Evolutionary conservation across 768 basidiomycete species (phyloP).

Genomic region (Porpolomopsis calyptriformis): DNA sequence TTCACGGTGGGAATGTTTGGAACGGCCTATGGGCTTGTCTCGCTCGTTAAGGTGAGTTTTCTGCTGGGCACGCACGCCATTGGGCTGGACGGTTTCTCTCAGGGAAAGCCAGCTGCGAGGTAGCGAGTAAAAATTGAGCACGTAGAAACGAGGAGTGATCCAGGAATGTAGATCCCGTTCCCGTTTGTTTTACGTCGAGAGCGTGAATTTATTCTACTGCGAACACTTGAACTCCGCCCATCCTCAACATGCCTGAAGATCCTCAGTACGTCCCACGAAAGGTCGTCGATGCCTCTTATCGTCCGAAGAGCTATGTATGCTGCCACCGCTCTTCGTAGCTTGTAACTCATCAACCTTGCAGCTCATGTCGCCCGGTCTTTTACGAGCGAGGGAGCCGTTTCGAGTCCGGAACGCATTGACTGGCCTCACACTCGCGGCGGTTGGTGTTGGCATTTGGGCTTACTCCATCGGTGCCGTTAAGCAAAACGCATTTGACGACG

Average conservation of each 20-base stretch:
- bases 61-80: too few relatives aligned
- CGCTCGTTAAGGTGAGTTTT: slow-evolving; percentile 34
- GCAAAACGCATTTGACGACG: slow-evolving; percentile 85
- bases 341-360: slow-evolving; percentile 19
- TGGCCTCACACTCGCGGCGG: slow-evolving; percentile 58
- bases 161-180: too few relatives aligned
- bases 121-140: too few relatives aligned
- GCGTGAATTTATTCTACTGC: neutral
- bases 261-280: slow-evolving; percentile 32
- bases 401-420: slow-evolving; percentile 68
- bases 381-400: slow-evolving; percentile 82
- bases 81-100: neutral
- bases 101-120: slow-evolving; percentile 5
- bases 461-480: slow-evolving; percentile 93
- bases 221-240: neutral
- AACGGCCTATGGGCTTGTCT: slow-evolving; percentile 38
- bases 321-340: neutral
- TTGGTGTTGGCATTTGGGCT: slow-evolving; percentile 74
- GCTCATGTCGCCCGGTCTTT: slow-evolving; percentile 80
- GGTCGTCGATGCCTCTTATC: slow-evolving; percentile 36
- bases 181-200: too few relatives aligned
- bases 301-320: slow-evolving; percentile 42
- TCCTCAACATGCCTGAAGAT: neutral
- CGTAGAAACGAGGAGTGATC: too few relatives aligned
- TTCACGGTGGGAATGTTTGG: slow-evolving; percentile 47